Evolutionary conservation across 176 grass and related monocot genomes (phyloP).

Genomic region (Thalia dealbata): DNA sequence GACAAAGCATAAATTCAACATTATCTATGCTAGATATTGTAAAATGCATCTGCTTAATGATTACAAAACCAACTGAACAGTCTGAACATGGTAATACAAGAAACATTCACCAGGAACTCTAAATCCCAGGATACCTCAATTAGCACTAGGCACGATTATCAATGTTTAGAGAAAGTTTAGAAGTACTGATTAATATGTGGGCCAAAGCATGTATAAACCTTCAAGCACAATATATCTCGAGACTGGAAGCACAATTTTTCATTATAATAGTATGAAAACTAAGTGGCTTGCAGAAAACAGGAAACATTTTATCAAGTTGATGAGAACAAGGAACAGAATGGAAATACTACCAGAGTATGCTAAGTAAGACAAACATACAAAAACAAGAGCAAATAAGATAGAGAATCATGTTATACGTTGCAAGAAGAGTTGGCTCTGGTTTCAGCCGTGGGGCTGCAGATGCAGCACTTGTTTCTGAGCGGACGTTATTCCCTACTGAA

Average conservation of each 20-base stretch:
- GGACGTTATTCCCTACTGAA: constrained; percentile 47
- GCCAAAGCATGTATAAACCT: neutral
- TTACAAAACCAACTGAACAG: neutral
- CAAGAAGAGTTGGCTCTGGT: constrained; percentile 68
- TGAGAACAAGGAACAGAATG: neutral
- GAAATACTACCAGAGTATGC: neutral
- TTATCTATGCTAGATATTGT: neutral
- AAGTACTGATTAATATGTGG: too few relatives aligned
- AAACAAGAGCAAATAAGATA: neutral
- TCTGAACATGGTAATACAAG: neutral
- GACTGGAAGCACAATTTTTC: neutral
- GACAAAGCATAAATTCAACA: neutral
- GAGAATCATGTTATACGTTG: constrained; percentile 37
- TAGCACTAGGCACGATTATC: neutral
- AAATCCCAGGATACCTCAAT: neutral
- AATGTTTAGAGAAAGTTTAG: too few relatives aligned
- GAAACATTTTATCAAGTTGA: neutral
- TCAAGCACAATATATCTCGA: neutral
- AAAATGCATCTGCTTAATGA: neutral
- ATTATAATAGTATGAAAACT: neutral
- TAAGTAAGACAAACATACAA: neutral
- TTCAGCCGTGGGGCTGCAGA: constrained; percentile 68
- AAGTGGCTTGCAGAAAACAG: neutral
- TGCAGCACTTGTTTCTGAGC: constrained; percentile 69
- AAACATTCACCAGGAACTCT: neutral